Percentiles rank a stretch among this genome's conserved stretches.
Evolutionary conservation across 2,329 filamentous ascomycete species (phyloP).

Genomic region (Neurospora sp.): DNA sequence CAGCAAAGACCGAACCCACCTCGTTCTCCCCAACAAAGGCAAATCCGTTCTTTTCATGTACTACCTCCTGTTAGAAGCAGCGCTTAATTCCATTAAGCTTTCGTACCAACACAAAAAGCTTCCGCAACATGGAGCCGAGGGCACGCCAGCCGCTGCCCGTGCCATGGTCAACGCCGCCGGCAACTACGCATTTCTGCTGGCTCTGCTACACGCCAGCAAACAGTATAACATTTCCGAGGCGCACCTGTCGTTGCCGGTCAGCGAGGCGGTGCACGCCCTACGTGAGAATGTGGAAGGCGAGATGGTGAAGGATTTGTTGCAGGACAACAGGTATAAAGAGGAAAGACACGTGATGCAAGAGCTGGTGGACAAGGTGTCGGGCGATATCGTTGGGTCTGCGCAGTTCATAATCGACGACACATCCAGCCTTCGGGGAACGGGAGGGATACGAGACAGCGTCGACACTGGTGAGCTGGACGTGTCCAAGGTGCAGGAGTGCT

Average conservation of each 20-base stretch:
- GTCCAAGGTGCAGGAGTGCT: neutral
- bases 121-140: neutral
- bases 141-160: neutral
- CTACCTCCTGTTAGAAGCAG: neutral
- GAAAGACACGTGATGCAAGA: neutral
- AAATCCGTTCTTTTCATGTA: neutral
- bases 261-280: neutral
- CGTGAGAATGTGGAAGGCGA: neutral
- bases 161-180: neutral
- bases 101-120: neutral
- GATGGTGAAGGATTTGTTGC: neutral
- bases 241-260: neutral
- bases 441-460: neutral
- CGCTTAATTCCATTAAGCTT: accelerated
- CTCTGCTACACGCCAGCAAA: neutral
- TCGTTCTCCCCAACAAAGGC: neutral
- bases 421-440: neutral
- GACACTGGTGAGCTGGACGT: neutral
- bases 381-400: accelerated
- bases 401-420: neutral
- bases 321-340: neutral
- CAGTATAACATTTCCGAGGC: neutral
- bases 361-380: neutral
- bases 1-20: neutral
- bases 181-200: neutral